A percentile compares a stretch with the other conserved stretches of the same genome.
phyloP scores from a whole-genome alignment of 306 rosid genomes.

The Sophora flavescens region DNA sequence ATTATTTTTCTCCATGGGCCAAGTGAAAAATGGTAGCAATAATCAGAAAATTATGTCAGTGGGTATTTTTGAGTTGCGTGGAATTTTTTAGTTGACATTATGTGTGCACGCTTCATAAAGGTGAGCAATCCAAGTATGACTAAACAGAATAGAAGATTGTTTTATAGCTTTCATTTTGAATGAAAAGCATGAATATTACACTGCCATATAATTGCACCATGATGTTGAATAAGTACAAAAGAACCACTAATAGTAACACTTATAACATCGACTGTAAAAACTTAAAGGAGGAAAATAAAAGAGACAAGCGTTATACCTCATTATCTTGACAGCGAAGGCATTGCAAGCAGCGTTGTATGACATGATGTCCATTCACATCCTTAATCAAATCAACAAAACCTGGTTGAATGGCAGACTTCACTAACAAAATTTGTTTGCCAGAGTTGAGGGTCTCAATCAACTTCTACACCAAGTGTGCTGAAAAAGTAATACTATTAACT shows the following conservation, averaged over 20 bases:
- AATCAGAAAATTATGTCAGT: not conserved
- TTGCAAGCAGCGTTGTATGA: conserved; percentile 64
- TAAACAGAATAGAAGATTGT: too few species aligned
- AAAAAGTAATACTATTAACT: conserved; percentile 30
- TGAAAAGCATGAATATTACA: too few species aligned
- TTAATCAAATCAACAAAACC: conserved; percentile 65
- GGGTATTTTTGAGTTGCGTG: too few species aligned
- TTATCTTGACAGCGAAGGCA: conserved; percentile 60
- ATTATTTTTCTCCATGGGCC: not conserved
- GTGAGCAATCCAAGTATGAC: too few species aligned
- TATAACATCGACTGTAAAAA: too few species aligned
- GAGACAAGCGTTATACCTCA: conserved; percentile 45
- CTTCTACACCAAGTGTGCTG: conserved; percentile 86
- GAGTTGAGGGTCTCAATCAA: conserved; percentile 65
- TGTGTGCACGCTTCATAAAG: too few species aligned
- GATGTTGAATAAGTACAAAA: too few species aligned
- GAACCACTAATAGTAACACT: too few species aligned
- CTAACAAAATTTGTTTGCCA: conserved; percentile 45
- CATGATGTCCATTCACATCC: conserved; percentile 71
- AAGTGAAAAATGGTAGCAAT: conserved; percentile 1
- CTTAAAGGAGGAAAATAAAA: not conserved
- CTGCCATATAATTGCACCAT: too few species aligned
- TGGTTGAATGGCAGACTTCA: conserved; percentile 64
- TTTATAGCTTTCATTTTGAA: too few species aligned
- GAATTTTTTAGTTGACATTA: too few species aligned